Percentiles rank a stretch among this genome's conserved stretches.
Evolutionary conservation across 306 rosid genomes (phyloP).

Genomic region (Cicer arietinum): DNA sequence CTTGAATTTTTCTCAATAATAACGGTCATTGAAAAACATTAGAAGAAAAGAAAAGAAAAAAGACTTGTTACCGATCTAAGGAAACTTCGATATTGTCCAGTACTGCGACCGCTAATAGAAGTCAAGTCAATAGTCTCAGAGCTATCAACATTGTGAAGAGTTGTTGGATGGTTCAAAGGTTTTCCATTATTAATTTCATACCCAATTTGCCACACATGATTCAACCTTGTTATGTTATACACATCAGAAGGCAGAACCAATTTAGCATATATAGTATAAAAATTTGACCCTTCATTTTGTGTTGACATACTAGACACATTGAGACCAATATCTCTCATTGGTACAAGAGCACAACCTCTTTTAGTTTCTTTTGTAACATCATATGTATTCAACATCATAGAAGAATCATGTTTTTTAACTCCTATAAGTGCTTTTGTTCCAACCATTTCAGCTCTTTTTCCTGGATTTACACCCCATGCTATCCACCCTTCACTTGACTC

Average conservation of each 20-base stretch:
- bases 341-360: constrained; percentile 57
- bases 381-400: constrained; percentile 33
- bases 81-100: constrained; percentile 36
- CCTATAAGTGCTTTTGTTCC: constrained; percentile 82
- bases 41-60: background rate
- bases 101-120: background rate
- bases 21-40: too few relatives aligned
- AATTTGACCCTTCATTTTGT: background rate
- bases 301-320: background rate
- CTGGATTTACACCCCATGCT: constrained; percentile 89
- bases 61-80: constrained; percentile 56
- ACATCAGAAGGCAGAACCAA: constrained; percentile 36
- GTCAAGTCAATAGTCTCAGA: constrained; percentile 61
- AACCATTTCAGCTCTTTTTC: constrained; percentile 58
- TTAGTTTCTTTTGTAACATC: constrained; percentile 54
- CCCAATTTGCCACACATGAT: constrained; percentile 90
- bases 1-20: too few relatives aligned
- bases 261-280: constrained; percentile 46
- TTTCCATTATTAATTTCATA: background rate
- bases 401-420: constrained; percentile 13
- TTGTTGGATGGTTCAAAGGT: constrained; percentile 53
- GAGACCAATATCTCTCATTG: background rate
- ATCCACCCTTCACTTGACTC: constrained; percentile 48
- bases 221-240: constrained; percentile 48
- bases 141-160: constrained; percentile 67